These are phyloP conservation scores for Fragaria nilgerrensis DNA, from an alignment of 306 rosid genomes.

Conservation along the genomic window DNA sequence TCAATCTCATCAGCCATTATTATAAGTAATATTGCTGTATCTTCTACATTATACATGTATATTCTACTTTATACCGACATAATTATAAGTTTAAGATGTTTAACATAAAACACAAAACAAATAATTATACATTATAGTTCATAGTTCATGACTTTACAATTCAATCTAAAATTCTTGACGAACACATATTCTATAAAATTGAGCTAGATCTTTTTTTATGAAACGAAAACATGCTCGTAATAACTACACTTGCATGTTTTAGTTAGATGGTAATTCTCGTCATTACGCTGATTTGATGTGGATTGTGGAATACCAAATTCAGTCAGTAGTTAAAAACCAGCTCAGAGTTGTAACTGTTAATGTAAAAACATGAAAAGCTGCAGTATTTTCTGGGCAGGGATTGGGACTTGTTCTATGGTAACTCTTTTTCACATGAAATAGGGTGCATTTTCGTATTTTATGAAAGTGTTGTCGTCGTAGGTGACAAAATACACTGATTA, in stretches of 20 bases:
- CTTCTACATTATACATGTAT: background rate
- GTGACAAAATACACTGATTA: slow-evolving; percentile 10
- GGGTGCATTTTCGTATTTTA: slow-evolving; percentile 1
- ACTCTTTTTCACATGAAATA: background rate
- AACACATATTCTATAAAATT: background rate
- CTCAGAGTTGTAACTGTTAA: background rate
- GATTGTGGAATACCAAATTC: background rate
- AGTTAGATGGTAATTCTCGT: background rate
- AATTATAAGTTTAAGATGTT: no score
- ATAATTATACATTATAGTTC: background rate
- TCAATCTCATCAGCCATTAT: background rate
- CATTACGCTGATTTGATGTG: background rate
- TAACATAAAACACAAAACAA: background rate
- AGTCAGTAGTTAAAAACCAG: background rate
- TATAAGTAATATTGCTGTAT: background rate
- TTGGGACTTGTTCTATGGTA: background rate
- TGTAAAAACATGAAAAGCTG: background rate
- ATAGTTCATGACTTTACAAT: background rate
- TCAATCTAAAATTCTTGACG: fast-evolving
- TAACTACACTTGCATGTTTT: background rate
- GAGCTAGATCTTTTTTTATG: background rate
- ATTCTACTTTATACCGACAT: no score
- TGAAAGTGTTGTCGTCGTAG: slow-evolving; percentile 5
- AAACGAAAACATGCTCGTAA: no score
- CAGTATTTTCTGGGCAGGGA: background rate